These are phyloP conservation scores for Globisporangium polare DNA, from an alignment of 352 stramenopile genomes.

Conservation along the genomic window DNA sequence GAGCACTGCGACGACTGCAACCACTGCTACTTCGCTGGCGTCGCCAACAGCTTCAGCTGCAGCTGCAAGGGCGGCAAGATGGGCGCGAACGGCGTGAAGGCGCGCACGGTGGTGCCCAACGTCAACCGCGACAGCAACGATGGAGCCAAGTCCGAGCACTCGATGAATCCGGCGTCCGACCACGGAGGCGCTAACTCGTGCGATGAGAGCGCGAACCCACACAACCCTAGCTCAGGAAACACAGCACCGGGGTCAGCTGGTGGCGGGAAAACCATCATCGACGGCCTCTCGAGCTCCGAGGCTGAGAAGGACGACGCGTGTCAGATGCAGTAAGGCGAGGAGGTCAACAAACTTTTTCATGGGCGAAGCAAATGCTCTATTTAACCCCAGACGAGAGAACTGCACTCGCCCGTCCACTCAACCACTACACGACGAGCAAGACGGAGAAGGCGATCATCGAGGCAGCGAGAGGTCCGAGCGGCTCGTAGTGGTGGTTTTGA, in stretches of 20 bases:
- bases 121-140: constrained; percentile 14
- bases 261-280: constrained; percentile 9
- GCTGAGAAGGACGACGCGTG: constrained; percentile 57
- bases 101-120: constrained; percentile 47
- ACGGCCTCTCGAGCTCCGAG: constrained; percentile 32
- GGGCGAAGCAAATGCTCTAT: background rate
- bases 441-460: constrained; percentile 2
- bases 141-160: constrained; percentile 4
- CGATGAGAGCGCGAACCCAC: constrained; percentile 30
- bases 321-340: constrained; percentile 48
- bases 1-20: constrained; percentile 81
- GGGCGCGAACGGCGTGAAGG: constrained; percentile 31
- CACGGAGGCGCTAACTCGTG: background rate
- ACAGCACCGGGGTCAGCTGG: background rate
- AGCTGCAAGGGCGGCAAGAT: constrained; percentile 48
- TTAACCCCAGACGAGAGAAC: background rate
- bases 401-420: background rate
- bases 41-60: constrained; percentile 81
- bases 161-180: constrained; percentile 3
- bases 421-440: background rate
- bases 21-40: constrained; percentile 82
- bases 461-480: background rate
- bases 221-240: constrained; percentile 18
- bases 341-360: background rate
- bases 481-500: background rate